phyloP scores from a whole-genome alignment of 495 filamentous ascomycete species.

The Lophiostoma macrostomum region DNA sequence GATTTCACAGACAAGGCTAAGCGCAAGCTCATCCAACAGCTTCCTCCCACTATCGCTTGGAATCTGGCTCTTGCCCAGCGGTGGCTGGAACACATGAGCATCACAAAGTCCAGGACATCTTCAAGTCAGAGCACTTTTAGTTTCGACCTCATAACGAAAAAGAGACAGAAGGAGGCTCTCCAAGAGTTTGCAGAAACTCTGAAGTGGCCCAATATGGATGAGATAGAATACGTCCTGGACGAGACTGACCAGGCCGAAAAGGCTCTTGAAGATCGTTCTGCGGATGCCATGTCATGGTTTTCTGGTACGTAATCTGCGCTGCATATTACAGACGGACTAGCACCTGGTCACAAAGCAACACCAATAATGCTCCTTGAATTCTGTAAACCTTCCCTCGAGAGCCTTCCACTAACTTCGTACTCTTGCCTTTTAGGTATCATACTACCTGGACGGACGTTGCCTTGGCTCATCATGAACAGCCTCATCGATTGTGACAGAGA shows the following conservation, averaged over 20 bases:
- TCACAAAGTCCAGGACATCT: constrained; percentile 51
- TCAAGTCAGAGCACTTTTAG: constrained; percentile 46
- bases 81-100: constrained; percentile 64
- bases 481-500: constrained; percentile 68
- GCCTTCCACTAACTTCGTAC: too few relatives aligned
- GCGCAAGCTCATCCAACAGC: constrained; percentile 53
- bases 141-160: constrained; percentile 57
- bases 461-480: constrained; percentile 70
- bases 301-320: too few relatives aligned
- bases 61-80: constrained; percentile 63
- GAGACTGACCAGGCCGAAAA: constrained; percentile 52
- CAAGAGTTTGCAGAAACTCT: constrained; percentile 63
- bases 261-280: constrained; percentile 57
- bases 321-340: too few relatives aligned
- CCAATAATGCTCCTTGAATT: too few relatives aligned
- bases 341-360: too few relatives aligned
- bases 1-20: constrained; percentile 53
- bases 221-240: constrained; percentile 57
- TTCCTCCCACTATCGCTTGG: constrained; percentile 67
- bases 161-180: constrained; percentile 61
- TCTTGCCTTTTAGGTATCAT: too few relatives aligned
- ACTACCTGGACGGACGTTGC: constrained; percentile 64
- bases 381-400: too few relatives aligned
- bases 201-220: constrained; percentile 69
- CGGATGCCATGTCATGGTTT: constrained; percentile 70